Evolutionary conservation across 2,329 filamentous ascomycete species (phyloP), one percentile per base, ranked within the genome.

Genomic region (Sarocladiaceae sp.): DNA sequence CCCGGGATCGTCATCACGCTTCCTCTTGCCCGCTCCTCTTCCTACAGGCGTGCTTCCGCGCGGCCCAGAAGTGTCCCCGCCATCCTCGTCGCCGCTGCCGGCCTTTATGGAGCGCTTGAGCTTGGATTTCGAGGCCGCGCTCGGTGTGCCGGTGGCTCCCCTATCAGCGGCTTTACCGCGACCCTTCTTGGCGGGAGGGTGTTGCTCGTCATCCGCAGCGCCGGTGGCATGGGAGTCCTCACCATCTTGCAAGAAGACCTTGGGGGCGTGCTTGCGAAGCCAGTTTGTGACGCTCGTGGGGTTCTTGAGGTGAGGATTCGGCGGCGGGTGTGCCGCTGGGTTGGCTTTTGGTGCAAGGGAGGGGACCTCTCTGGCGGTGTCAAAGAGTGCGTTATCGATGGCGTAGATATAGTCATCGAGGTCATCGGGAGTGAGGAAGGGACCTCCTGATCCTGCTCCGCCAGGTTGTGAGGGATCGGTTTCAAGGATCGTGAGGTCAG

Each of bases 261-360:
- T 83, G 3, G 89, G 86, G 47, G 88, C 83, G 63, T 95, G 76
- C 58, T 88, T 82, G 50, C 88, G 79, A 11, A 98, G 77, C 93
- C 93, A 98, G 63, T 94, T 96, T 68, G 95, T 94, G 3, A 95
- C 90, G 47, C 87, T 94, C 33, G 88, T 86, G 0, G 90, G 89
- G 60, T 97, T 97, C 54, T 72, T 69, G 33, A 71, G 61, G 34
- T 66, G 52, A 56, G 65, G 54, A 64, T 69, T 56, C 37, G 63
- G 56, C 53, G 60, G 64, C 45, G 58, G 63, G 47, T 61, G 59
- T 19, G 58, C 56, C 44, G 59, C 59, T 15, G 62, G 58, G 18
- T 43, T 43, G 50, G 66, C 66, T 33, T 69, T 66, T 4, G 77
- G 74, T 10, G 78, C 77, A 31, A 80, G 66, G 4, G 71, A 70